Base-by-base conservation (phyloP, 108 stramenopile genomes). In the Skeletonema menzelii region DNA sequence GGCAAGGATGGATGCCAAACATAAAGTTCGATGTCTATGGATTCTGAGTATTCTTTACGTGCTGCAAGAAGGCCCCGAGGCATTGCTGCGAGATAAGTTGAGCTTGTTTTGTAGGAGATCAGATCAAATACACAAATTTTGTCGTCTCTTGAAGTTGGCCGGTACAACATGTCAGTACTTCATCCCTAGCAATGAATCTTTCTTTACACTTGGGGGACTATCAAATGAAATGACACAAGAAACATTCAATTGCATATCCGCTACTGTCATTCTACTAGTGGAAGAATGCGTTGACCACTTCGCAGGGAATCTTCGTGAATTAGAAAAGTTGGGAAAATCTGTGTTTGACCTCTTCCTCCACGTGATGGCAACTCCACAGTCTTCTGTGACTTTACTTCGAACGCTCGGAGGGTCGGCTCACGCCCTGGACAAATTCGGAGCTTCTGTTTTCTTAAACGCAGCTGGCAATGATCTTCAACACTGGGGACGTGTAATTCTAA, bases 211-310 rank as follows among this genome's bases (percentile, higher is more conserved):
- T 10, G 80, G 70, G 35, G 73, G 69, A 56, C 27, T 69, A 57
- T 55, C 69, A 26, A 81, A 75, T 20, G 80, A 81, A 59, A 60
- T 95, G 8, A 76, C 87, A 2, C 94, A 95, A 77, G 94, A 95
- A 75, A 77, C 85, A 22, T 95, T 90, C 73, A 95, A 93, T 70
- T 90, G 89, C 17, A 77, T 95, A n/a, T 93, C 89, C 61, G 94
- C 92, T 24, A 68, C 91, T 22, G 79, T 84, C 2, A 95, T 86
- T 67, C 27, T 91, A 15, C 63, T 91, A 26, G 78, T 95, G 46
- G 94, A 93, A 35, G 94, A 93, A 57, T 90, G 91, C 64, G 78
- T 70, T 14, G 70, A 75, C 61, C 55, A 76, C 20, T 67, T 82
- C 13, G 80, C 88, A 4, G 49, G 56, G 8, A 58, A 76, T 63